Evolutionary conservation across 2,329 filamentous ascomycete species (phyloP).

Genomic region (Claviceps fusiformis): DNA sequence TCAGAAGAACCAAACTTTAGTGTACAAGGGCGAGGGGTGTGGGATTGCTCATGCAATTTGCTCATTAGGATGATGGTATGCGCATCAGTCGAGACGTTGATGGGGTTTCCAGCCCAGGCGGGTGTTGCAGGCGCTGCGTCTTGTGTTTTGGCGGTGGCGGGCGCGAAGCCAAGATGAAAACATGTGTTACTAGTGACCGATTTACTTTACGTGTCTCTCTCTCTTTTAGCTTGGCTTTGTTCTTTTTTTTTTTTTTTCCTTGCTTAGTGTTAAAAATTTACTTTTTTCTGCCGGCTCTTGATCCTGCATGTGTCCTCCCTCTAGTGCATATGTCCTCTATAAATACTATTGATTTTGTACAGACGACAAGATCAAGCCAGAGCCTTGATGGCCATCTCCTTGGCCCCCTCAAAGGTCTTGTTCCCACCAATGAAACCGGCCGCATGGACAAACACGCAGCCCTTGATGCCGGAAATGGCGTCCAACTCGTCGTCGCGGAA

Average conservation of each 20-base stretch:
- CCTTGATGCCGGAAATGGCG: slow-evolving; percentile 51
- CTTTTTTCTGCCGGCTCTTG: neutral
- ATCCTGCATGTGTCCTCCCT: neutral
- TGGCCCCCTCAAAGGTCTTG: slow-evolving; percentile 75
- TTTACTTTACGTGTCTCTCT: neutral
- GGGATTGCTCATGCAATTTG: neutral
- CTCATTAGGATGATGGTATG: neutral
- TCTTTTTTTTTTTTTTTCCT: neutral
- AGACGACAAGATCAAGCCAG: slow-evolving; percentile 24
- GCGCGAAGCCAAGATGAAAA: neutral
- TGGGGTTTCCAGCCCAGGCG: neutral
- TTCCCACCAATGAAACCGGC: slow-evolving; percentile 95
- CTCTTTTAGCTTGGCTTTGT: neutral
- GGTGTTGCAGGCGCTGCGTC: neutral
- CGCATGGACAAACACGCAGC: slow-evolving; percentile 86
- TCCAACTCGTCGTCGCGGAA: slow-evolving; percentile 78
- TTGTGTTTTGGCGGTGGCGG: neutral
- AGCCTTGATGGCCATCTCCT: slow-evolving; percentile 73
- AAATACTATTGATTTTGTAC: too few species aligned
- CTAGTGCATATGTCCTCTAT: neutral
- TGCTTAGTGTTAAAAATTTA: neutral
- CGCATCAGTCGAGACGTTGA: neutral
- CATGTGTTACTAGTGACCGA: slow-evolving; percentile 1
- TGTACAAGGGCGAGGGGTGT: neutral
- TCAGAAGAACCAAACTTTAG: neutral